Percentiles rank a stretch among this genome's conserved stretches.
phyloP scores from a whole-genome alignment of 805 yeast genomes.

The Metschnikowia gelsemii region DNA sequence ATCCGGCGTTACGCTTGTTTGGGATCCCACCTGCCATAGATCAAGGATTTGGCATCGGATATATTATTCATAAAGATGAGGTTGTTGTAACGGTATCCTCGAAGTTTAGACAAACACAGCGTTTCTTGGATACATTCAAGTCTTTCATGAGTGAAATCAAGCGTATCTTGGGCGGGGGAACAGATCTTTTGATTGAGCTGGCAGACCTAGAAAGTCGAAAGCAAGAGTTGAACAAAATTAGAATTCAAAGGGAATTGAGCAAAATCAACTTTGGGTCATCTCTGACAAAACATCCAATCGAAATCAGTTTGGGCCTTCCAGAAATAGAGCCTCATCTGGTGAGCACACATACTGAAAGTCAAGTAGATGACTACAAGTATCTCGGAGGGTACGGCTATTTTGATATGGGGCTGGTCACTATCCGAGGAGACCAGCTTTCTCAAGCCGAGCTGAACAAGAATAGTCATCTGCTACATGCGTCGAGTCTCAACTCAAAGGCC shows the following conservation, averaged over 20 bases:
- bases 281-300: slow-evolving; percentile 26
- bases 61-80: slow-evolving; percentile 77
- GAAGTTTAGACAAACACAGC: slow-evolving; percentile 80
- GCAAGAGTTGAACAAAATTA: slow-evolving; percentile 32
- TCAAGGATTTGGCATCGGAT: slow-evolving; percentile 92
- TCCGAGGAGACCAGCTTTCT: slow-evolving; percentile 43
- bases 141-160: slow-evolving; percentile 61
- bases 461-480: slow-evolving; percentile 24
- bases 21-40: slow-evolving; percentile 91
- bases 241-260: slow-evolving; percentile 37
- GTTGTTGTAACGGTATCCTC: slow-evolving; percentile 81
- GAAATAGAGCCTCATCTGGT: not conserved
- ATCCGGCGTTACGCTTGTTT: slow-evolving; percentile 79
- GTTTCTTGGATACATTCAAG: slow-evolving; percentile 69
- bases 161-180: slow-evolving; percentile 43
- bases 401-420: slow-evolving; percentile 65
- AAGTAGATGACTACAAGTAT: slow-evolving; percentile 29
- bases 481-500: slow-evolving; percentile 22
- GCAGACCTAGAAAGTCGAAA: slow-evolving; percentile 35
- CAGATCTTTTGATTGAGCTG: slow-evolving; percentile 31
- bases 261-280: slow-evolving; percentile 23
- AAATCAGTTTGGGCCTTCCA: slow-evolving; percentile 13
- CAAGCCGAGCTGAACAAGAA: slow-evolving; percentile 33
- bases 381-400: slow-evolving; percentile 89
- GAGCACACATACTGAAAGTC: not conserved